Evolutionary conservation across 108 stramenopile species (phyloP).

Genomic region (Chaetoceros muelleri): DNA sequence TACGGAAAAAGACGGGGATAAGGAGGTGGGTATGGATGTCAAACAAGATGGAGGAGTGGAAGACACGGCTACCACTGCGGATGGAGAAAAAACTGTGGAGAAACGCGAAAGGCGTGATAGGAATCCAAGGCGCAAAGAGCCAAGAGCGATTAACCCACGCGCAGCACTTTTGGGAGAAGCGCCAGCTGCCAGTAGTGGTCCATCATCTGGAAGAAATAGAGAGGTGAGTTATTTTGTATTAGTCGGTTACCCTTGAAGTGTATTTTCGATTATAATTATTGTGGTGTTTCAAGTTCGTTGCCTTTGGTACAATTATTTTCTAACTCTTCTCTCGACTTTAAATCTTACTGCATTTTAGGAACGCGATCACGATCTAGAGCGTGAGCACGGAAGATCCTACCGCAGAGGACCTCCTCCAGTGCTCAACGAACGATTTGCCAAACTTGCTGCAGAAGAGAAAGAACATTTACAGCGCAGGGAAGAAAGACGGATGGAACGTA

Average conservation of each 20-base stretch:
- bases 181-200: not conserved
- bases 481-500: constrained; percentile 6
- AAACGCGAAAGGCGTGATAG: constrained; percentile 4
- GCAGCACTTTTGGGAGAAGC: constrained; percentile 33
- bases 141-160: constrained; percentile 55
- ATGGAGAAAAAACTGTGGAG: constrained; percentile 14
- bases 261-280: no score
- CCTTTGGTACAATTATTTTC: no score
- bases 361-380: constrained; percentile 7
- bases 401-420: constrained; percentile 50
- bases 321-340: no score
- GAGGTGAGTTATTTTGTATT: not conserved
- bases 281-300: no score
- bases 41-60: constrained; percentile 9
- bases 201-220: not conserved
- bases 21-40: constrained; percentile 5
- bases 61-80: not conserved
- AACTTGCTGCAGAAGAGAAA: constrained; percentile 53
- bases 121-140: constrained; percentile 29
- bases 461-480: constrained; percentile 26
- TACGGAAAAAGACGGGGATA: constrained; percentile 7
- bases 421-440: constrained; percentile 52
- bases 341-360: not conserved
- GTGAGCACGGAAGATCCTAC: constrained; percentile 8
- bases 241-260: not conserved